phyloP scores from a whole-genome alignment of 2,329 filamentous ascomycete genomes.

The Phaeosphaeriaceae sp. region DNA sequence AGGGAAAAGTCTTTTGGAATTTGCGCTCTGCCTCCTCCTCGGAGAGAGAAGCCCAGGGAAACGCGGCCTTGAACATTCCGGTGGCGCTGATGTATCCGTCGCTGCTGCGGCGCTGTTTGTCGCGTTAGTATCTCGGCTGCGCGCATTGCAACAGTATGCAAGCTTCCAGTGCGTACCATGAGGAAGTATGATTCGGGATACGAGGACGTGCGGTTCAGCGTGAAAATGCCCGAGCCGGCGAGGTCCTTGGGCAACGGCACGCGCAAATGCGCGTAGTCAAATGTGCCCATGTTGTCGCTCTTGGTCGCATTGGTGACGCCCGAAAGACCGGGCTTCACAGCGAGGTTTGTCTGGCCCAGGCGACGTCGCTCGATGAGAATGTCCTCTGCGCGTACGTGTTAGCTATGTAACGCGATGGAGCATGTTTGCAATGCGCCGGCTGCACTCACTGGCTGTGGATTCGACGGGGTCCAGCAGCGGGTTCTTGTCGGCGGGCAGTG shows the following conservation, averaged over 20 bases:
- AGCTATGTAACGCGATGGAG: constrained; percentile 24
- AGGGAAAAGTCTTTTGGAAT: constrained; percentile 82
- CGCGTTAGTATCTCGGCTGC: constrained; percentile 36
- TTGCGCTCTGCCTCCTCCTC: constrained; percentile 80
- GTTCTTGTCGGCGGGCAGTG: constrained; percentile 69
- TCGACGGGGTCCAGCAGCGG: constrained; percentile 69
- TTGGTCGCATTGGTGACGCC: constrained; percentile 75
- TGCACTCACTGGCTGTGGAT: constrained; percentile 68
- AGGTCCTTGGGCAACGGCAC: constrained; percentile 92
- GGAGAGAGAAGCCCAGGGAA: constrained; percentile 75
- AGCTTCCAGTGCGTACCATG: constrained; percentile 67
- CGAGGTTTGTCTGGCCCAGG: constrained; percentile 90
- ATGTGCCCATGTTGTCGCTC: constrained; percentile 76
- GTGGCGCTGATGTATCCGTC: constrained; percentile 87
- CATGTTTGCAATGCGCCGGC: constrained; percentile 32
- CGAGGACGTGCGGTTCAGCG: constrained; percentile 66
- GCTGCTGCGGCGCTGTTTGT: constrained; percentile 73
- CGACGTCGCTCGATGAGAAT: constrained; percentile 81
- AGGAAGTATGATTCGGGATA: constrained; percentile 92
- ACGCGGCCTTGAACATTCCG: constrained; percentile 92
- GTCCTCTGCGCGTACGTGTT: constrained; percentile 49
- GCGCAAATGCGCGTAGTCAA: constrained; percentile 95
- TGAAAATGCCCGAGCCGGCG: constrained; percentile 88
- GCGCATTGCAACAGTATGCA: constrained; percentile 4
- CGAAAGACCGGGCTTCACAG: constrained; percentile 79